Percentiles rank a stretch among this genome's conserved stretches.
These are phyloP conservation scores for Salix arbutifolia DNA, from an alignment of 345 rosid species.

Conservation along the genomic window DNA sequence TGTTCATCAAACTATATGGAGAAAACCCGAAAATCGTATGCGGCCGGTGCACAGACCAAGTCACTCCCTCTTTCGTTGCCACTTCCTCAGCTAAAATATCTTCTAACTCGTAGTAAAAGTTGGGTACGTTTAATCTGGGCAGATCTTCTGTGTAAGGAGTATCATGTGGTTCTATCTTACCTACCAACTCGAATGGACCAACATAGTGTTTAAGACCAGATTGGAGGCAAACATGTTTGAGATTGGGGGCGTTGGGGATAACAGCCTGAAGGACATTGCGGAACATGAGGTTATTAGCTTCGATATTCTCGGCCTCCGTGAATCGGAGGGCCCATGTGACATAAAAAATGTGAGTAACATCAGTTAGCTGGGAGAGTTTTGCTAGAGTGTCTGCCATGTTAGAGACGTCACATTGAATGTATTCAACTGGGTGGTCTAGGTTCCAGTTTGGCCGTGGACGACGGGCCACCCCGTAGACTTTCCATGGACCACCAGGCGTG, in stretches of 20 bases:
- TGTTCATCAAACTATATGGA: conserved; percentile 73
- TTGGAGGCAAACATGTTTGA: conserved; percentile 68
- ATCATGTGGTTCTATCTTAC: conserved; percentile 33
- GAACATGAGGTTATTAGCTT: conserved; percentile 56
- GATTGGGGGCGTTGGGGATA: conserved; percentile 57
- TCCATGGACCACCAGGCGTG: conserved; percentile 87
- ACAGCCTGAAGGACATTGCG: conserved; percentile 56
- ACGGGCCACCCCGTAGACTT: conserved; percentile 80
- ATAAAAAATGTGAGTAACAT: conserved; percentile 68
- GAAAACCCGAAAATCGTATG: conserved; percentile 65
- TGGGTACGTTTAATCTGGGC: conserved; percentile 49
- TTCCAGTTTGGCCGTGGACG: conserved; percentile 68
- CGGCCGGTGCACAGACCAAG: conserved; percentile 77
- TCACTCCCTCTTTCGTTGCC: conserved; percentile 47
- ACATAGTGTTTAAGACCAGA: conserved; percentile 60
- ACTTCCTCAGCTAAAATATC: conserved; percentile 61
- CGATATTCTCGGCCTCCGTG: conserved; percentile 51
- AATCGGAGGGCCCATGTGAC: conserved; percentile 50
- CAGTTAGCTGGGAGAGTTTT: conserved; percentile 56
- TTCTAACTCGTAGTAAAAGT: conserved; percentile 59
- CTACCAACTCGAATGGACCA: conserved; percentile 38
- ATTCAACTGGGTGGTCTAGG: conserved; percentile 60
- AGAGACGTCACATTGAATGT: conserved; percentile 72
- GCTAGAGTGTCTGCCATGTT: conserved; percentile 30
- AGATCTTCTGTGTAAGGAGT: conserved; percentile 71